phyloP scores from a whole-genome alignment of 352 stramenopile species.

The Phytophthora melonis region DNA sequence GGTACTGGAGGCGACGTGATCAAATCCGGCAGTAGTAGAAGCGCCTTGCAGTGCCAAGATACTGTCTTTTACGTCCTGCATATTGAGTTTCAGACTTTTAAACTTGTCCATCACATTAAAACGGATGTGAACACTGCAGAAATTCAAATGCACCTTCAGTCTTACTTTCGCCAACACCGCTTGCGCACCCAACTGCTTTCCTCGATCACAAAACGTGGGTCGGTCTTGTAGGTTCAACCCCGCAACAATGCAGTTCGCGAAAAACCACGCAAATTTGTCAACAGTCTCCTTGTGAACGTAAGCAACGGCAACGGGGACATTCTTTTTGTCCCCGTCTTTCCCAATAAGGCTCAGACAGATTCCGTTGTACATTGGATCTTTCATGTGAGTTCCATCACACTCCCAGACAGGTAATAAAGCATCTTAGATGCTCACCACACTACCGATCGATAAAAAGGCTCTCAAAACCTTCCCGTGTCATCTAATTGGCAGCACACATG shows the following conservation, averaged over 20 bases:
- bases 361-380: background rate
- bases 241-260: background rate
- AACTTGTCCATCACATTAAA: background rate
- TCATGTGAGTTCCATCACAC: background rate
- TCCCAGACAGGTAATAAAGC: background rate
- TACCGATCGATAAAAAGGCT: background rate
- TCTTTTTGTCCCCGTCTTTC: background rate
- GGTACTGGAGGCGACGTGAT: background rate
- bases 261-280: background rate
- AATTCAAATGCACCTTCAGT: background rate
- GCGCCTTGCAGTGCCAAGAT: background rate
- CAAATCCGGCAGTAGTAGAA: background rate
- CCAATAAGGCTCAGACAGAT: background rate
- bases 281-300: background rate
- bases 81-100: background rate
- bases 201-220: background rate
- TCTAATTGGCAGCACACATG: background rate
- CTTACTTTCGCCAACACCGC: background rate
- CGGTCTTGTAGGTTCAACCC: background rate
- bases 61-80: background rate
- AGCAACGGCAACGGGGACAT: background rate
- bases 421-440: background rate
- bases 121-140: background rate
- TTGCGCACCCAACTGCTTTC: background rate
- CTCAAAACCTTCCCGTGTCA: background rate